These are phyloP conservation scores for Silybum marianum DNA, from an alignment of 129 eudicot species.

Conservation along the genomic window DNA sequence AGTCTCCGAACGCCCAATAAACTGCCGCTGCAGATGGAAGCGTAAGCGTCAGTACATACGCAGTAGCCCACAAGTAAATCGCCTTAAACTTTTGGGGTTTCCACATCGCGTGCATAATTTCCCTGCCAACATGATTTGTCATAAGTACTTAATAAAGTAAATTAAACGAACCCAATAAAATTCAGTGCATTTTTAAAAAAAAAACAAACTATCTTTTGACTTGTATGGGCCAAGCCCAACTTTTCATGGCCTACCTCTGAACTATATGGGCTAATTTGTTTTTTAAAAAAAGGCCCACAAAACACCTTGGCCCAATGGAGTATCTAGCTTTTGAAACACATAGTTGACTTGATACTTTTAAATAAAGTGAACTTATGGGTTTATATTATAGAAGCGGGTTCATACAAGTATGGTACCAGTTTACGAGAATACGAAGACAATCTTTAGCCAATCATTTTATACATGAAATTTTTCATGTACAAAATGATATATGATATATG, in stretches of 20 bases:
- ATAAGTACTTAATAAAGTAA: background rate
- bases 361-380: too few relatives aligned
- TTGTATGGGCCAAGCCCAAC: background rate
- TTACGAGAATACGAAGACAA: too few relatives aligned
- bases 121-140: slow-evolving; percentile 43
- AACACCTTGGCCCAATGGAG: too few relatives aligned
- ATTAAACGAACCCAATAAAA: background rate
- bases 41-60: slow-evolving; percentile 80
- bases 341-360: too few relatives aligned
- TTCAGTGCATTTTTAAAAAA: background rate
- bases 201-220: too few relatives aligned
- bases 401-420: too few relatives aligned
- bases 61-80: slow-evolving; percentile 77
- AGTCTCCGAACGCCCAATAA: slow-evolving; percentile 96
- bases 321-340: too few relatives aligned
- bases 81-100: slow-evolving; percentile 94
- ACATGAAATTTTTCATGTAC: too few relatives aligned
- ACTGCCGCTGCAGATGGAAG: slow-evolving; percentile 94
- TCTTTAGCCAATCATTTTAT: too few relatives aligned
- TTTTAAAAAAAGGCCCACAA: background rate
- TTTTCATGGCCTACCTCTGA: background rate
- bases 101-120: slow-evolving; percentile 99
- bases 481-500: too few relatives aligned
- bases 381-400: too few relatives aligned
- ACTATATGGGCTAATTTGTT: background rate